Evolutionary conservation across 352 stramenopile genomes (phyloP), one percentile per base, ranked within the genome.

Genomic region (Phytophthora constricta): DNA sequence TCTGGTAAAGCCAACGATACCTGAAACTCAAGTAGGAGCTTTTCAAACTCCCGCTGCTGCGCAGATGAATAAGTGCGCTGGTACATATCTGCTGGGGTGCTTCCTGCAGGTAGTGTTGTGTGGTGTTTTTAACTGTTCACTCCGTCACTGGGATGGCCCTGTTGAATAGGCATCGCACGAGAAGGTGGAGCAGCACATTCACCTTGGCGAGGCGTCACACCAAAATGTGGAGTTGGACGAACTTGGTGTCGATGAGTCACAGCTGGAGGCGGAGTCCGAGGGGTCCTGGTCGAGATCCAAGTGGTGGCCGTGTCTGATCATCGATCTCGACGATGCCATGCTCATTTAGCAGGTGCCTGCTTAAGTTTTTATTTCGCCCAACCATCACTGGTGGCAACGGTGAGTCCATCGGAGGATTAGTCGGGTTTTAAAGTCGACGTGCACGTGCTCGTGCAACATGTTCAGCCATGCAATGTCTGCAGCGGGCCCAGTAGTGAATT

Each of bases 1-100:
- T 64, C 56, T 11, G 45, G 23, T 17, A 64, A 27, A 23, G 31
- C 46, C 22, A 55, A 19, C 41, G 34, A 13, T 13, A 64, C 56
- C 22, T 64, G 56, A 55, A 64, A 56, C 23, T 56, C 56, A 22
- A 64, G 23, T 17, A 64, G 17, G 50, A 64, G 48, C 11, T 23
- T 13, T 14, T 64, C 45, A 45, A 64, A 64, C 43, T 64, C 31
- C 1, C 20, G 54, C 19, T 25, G 25, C 20, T 42, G 45, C 26
- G 3, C 39, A 41, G 52, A 23, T 1, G 37, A 41, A 50, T 34
- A 57, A 14, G 20, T 50, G 16, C 25, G 22, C 8, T n/a, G 20
- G 16, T 23, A 41, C 14, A 31, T 22, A 11, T 25, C 52, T 19
- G 5, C 42, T 17, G 23, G 13, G 14, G 37, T 26, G 9, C 53